Percentiles rank a stretch among this genome's conserved stretches.
phyloP scores from a whole-genome alignment of 2,329 filamentous ascomycete species.

The Blastomyces gilchristii region DNA sequence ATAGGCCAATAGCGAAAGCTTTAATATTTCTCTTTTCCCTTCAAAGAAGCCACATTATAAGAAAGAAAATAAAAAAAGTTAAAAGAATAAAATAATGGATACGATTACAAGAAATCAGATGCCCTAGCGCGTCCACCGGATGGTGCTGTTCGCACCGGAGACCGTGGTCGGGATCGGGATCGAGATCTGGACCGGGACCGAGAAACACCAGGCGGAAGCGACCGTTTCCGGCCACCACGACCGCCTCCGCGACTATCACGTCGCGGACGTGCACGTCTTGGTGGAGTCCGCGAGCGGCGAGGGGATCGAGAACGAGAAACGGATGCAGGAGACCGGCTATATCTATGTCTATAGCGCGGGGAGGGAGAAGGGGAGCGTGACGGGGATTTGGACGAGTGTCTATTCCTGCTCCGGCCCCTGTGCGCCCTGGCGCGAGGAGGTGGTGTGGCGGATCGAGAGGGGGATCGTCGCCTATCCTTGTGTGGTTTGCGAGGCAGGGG shows the following conservation, averaged over 20 bases:
- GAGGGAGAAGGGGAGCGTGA: conserved; percentile 22
- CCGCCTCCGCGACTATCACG: conserved; percentile 6
- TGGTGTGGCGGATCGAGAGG: conserved; percentile 15
- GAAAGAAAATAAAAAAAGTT: not conserved
- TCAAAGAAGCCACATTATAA: not conserved
- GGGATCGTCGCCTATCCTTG: conserved; percentile 3
- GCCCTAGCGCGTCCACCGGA: conserved; percentile 12
- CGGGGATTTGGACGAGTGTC: conserved; percentile 15
- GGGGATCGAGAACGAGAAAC: conserved; percentile 17
- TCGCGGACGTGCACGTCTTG: conserved; percentile 10
- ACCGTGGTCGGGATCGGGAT: conserved; percentile 18
- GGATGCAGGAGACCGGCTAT: conserved; percentile 10
- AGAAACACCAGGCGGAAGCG: not conserved
- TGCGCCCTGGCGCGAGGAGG: conserved; percentile 21
- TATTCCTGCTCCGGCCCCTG: conserved; percentile 8
- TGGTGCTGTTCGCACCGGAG: conserved; percentile 13
- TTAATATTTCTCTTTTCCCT: not conserved
- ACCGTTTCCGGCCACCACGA: conserved; percentile 7
- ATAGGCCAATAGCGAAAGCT: not conserved
- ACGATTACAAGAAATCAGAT: conserved; percentile 15
- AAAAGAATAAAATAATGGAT: not conserved
- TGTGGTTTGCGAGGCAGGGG: conserved; percentile 17
- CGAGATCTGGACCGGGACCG: conserved; percentile 11
- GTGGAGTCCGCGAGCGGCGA: conserved; percentile 18
- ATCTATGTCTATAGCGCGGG: conserved; percentile 15